These are phyloP conservation scores for Haplosporangium sp. DNA, from an alignment of 371 early-diverging fungal species.

Conservation along the genomic window DNA sequence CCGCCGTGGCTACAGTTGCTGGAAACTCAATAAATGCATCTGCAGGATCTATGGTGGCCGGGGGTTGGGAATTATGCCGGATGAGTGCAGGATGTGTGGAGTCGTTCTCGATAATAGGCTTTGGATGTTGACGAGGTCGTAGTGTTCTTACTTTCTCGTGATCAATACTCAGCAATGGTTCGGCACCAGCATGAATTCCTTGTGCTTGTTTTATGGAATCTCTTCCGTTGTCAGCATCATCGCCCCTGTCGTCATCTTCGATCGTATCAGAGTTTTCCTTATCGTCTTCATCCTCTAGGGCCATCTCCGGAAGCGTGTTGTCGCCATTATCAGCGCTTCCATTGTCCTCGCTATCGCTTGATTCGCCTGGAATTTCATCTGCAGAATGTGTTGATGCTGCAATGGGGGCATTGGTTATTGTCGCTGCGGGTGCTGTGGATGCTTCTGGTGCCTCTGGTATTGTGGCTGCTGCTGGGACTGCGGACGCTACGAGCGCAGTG, in stretches of 20 bases:
- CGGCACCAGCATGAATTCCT: background rate
- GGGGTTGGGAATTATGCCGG: background rate
- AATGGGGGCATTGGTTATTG: background rate
- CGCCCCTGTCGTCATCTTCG: background rate
- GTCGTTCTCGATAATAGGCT: background rate
- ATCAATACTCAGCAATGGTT: no score
- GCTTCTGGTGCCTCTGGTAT: constrained; percentile 1
- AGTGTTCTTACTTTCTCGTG: no score
- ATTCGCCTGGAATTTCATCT: background rate
- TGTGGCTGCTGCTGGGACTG: background rate
- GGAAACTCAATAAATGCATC: constrained; percentile 6
- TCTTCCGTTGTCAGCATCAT: background rate
- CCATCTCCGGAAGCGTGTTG: background rate
- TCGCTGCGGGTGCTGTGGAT: background rate
- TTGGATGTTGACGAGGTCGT: background rate
- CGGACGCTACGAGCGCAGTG: background rate
- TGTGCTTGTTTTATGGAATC: background rate
- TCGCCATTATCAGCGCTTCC: background rate
- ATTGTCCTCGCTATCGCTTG: background rate
- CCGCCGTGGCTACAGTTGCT: constrained; percentile 30
- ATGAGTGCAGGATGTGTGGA: background rate
- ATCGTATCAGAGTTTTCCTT: background rate
- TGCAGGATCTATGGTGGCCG: background rate
- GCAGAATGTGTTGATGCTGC: background rate
- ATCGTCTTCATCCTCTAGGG: background rate